These are phyloP conservation scores for Porcisia hertigi DNA, from an alignment of 208 protist species.

Conservation along the genomic window DNA sequence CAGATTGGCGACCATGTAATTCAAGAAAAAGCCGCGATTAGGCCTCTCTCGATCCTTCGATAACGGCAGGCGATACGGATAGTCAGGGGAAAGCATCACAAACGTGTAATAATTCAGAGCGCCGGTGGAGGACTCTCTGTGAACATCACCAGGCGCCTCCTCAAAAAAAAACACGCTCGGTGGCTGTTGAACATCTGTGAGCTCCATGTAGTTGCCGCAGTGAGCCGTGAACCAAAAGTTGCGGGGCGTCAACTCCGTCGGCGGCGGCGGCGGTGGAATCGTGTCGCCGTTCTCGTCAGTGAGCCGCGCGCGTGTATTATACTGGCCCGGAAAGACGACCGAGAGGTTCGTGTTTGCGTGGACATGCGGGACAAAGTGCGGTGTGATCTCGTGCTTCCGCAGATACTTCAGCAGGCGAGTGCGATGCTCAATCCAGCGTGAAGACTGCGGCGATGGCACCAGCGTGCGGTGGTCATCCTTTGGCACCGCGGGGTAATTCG, in stretches of 20 bases:
- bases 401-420: conserved; percentile 60
- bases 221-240: conserved; percentile 93
- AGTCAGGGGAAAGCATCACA: conserved; percentile 88
- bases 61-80: conserved; percentile 74
- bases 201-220: conserved; percentile 91
- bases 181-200: conserved; percentile 82
- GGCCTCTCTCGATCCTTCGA: conserved; percentile 37
- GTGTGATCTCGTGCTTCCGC: conserved; percentile 82
- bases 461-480: conserved; percentile 75
- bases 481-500: conserved; percentile 70
- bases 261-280: conserved; percentile 53
- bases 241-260: conserved; percentile 48
- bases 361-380: conserved; percentile 72
- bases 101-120: conserved; percentile 65
- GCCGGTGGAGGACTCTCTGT: not conserved
- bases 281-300: conserved; percentile 61
- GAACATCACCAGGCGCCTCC: not conserved
- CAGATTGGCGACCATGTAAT: conserved; percentile 89
- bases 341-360: conserved; percentile 81
- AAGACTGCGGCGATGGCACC: conserved; percentile 40
- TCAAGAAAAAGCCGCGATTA: conserved; percentile 79
- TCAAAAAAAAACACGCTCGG: conserved; percentile 83
- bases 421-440: conserved; percentile 63
- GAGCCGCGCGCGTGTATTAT: conserved; percentile 46
- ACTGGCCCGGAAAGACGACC: conserved; percentile 81